Conservation (phyloP, 345 rosid species). For the Clarkia xantiana region DNA sequence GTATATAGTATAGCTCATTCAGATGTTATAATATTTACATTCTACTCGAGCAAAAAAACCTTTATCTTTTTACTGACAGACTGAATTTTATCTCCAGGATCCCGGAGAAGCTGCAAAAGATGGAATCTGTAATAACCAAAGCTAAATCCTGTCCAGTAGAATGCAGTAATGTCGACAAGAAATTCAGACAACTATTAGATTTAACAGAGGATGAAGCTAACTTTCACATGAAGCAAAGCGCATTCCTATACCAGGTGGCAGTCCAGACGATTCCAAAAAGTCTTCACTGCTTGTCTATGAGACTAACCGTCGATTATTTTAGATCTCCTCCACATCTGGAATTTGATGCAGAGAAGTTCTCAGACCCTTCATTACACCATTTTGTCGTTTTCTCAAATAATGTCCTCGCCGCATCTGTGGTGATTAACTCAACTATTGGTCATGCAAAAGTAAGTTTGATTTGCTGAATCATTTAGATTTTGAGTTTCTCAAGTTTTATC, state of each 20-base stretch:
- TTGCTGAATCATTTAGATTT: neutral
- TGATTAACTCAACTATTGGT: slow-evolving; percentile 64
- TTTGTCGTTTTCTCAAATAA: slow-evolving; percentile 72
- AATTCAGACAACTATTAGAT: slow-evolving; percentile 82
- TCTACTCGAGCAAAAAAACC: no score
- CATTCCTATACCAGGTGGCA: slow-evolving; percentile 46
- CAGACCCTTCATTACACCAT: slow-evolving; percentile 59
- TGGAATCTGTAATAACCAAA: slow-evolving; percentile 54
- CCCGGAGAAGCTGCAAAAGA: slow-evolving; percentile 40
- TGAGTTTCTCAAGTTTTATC: neutral
- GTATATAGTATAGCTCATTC: slow-evolving; percentile 14
- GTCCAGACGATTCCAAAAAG: slow-evolving; percentile 93
- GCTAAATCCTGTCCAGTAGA: slow-evolving; percentile 66
- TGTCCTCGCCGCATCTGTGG: slow-evolving; percentile 81
- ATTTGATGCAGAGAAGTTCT: slow-evolving; percentile 29
- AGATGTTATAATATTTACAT: no score
- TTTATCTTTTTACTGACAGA: no score
- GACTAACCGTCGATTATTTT: slow-evolving; percentile 78
- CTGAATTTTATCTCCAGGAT: slow-evolving; percentile 29
- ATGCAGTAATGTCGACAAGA: slow-evolving; percentile 86
- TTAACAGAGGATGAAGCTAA: slow-evolving; percentile 83
- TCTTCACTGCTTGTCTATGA: slow-evolving; percentile 85
- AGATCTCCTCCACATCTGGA: slow-evolving; percentile 34
- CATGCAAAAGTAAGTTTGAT: slow-evolving; percentile 43
- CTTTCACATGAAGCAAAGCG: slow-evolving; percentile 30